Evolutionary conservation across 2,329 filamentous ascomycete species (phyloP).

Genomic region (Colletotrichum chrysophilum): DNA sequence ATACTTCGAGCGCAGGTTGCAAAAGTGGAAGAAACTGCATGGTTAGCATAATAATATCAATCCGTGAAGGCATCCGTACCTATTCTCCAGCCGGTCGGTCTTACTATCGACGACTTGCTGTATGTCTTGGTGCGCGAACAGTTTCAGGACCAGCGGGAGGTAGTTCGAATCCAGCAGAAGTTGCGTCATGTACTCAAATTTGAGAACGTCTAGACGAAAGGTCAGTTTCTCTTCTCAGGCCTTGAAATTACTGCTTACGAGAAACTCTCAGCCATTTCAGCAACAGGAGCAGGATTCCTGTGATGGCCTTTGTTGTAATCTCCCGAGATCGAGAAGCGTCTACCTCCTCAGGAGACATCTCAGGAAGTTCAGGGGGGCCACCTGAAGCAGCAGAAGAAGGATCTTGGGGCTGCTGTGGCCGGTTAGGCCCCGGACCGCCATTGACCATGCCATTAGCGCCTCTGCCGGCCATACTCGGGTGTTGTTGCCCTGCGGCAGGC

Average conservation of each 20-base stretch:
- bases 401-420: conserved; percentile 30
- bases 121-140: conserved; percentile 93
- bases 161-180: conserved; percentile 95
- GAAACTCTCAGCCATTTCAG: conserved; percentile 97
- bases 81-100: conserved; percentile 81
- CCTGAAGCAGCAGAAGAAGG: conserved; percentile 2
- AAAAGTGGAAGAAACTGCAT: conserved; percentile 87
- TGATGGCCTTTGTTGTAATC: conserved; percentile 89
- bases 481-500: conserved; percentile 50
- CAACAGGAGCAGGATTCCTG: conserved; percentile 85
- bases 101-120: conserved; percentile 88
- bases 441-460: conserved; percentile 44
- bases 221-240: not conserved
- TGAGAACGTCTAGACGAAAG: conserved; percentile 74
- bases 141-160: conserved; percentile 87
- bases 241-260: conserved; percentile 61
- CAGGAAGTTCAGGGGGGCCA: conserved; percentile 42
- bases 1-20: conserved; percentile 69
- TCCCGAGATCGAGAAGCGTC: conserved; percentile 84
- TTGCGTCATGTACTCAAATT: conserved; percentile 95
- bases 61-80: conserved; percentile 53
- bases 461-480: conserved; percentile 45
- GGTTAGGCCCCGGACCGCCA: conserved; percentile 39
- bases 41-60: conserved; percentile 17
- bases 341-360: conserved; percentile 73